Conservation (phyloP, 225 moss, liverwort and hornwort species). For the Takakia lepidozioides region DNA sequence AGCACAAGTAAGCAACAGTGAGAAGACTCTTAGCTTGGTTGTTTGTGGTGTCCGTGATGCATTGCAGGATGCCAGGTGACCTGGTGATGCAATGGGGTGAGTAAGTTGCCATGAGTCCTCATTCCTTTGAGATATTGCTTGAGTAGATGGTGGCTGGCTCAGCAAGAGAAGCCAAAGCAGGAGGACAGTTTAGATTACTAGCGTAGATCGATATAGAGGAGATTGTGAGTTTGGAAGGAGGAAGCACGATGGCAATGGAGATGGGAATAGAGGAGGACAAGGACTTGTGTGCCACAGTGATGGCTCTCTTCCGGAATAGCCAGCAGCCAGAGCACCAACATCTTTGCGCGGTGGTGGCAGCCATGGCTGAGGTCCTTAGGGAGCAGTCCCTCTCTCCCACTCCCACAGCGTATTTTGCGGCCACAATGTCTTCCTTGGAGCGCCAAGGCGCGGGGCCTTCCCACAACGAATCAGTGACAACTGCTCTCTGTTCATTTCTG, state of each 20-base stretch:
- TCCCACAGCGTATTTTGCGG: constrained; percentile 84
- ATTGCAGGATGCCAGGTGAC: too few relatives aligned
- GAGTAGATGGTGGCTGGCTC: too few relatives aligned
- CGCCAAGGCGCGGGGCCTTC: constrained; percentile 48
- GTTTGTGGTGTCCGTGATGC: too few relatives aligned
- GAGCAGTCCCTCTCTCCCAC: constrained; percentile 59
- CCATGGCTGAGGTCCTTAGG: constrained; percentile 64
- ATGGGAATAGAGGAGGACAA: constrained; percentile 19
- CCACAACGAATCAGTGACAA: constrained; percentile 68
- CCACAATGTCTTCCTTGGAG: constrained; percentile 76
- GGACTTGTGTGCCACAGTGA: constrained; percentile 56
- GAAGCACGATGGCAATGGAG: constrained; percentile 8
- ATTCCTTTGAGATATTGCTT: too few relatives aligned
- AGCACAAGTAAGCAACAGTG: too few relatives aligned
- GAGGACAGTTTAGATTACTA: too few relatives aligned
- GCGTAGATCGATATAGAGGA: too few relatives aligned
- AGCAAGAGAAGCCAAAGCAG: too few relatives aligned
- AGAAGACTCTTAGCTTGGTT: too few relatives aligned
- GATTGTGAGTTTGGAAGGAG: too few relatives aligned
- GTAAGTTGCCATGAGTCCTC: too few relatives aligned
- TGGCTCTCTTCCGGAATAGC: constrained; percentile 61
- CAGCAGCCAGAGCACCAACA: constrained; percentile 90
- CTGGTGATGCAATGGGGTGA: too few relatives aligned
- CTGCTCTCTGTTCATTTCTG: constrained; percentile 77
- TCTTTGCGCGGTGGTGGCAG: constrained; percentile 70